These are phyloP conservation scores for Rhodomyrtus psidioides DNA, from an alignment of 441 rosid species.

Conservation along the genomic window DNA sequence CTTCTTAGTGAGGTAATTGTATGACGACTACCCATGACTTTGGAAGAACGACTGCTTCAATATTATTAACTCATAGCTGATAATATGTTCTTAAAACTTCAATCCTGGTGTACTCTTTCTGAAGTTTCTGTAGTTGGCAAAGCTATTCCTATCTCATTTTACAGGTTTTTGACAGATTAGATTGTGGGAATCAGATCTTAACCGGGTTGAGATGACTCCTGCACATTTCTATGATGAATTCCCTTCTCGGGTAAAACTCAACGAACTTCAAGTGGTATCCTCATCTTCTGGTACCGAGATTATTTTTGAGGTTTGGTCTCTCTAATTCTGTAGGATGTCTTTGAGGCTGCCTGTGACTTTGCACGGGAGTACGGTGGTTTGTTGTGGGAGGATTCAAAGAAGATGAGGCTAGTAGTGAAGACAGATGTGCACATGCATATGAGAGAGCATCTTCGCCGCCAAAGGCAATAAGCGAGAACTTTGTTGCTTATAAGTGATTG, in stretches of 20 bases:
- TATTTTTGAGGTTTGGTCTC: not conserved
- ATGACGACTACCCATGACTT: not conserved
- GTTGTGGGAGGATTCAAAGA: slow-evolving; percentile 86
- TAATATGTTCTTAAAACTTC: not conserved
- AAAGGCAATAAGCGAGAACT: slow-evolving; percentile 11
- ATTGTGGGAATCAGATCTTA: slow-evolving; percentile 91
- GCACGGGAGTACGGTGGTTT: slow-evolving; percentile 61
- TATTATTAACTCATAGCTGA: not conserved
- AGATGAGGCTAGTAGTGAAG: slow-evolving; percentile 66
- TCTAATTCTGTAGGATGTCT: slow-evolving; percentile 46
- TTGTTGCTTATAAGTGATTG: not conserved
- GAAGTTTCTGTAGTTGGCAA: not conserved
- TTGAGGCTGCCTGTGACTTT: slow-evolving; percentile 66
- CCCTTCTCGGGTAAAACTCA: slow-evolving; percentile 58
- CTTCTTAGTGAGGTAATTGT: not conserved
- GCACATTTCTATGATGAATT: slow-evolving; percentile 81
- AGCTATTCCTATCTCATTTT: not conserved
- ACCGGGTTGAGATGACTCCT: slow-evolving; percentile 80
- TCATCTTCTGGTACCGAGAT: not conserved
- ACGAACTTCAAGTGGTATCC: not conserved
- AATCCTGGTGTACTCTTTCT: not conserved
- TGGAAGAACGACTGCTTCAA: not conserved
- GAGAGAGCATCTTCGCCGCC: slow-evolving; percentile 66
- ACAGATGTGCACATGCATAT: slow-evolving; percentile 67
- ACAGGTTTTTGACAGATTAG: slow-evolving; percentile 46